phyloP scores from a whole-genome alignment of 1,139 yeast species.

The Yamadazyma triangularis region DNA sequence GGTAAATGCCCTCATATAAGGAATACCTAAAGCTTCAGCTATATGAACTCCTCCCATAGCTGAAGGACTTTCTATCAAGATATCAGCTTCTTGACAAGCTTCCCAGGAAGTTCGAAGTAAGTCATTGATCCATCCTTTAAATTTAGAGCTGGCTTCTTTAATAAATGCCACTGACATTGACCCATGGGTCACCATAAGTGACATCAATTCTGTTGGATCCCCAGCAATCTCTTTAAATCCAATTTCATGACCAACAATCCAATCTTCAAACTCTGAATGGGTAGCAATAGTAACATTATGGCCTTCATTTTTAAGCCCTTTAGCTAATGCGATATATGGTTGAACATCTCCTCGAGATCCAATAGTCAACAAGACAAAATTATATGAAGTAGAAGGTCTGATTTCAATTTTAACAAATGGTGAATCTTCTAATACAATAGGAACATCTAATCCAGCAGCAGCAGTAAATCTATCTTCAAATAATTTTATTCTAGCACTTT shows the following conservation, averaged over 20 bases:
- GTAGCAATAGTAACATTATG: slow-evolving; percentile 83
- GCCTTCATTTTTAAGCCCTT: slow-evolving; percentile 74
- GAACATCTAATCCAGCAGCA: slow-evolving; percentile 61
- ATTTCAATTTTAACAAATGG: slow-evolving; percentile 52
- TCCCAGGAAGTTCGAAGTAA: slow-evolving; percentile 70
- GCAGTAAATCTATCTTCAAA: slow-evolving; percentile 59
- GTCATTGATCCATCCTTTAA: slow-evolving; percentile 77
- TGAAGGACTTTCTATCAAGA: slow-evolving; percentile 87
- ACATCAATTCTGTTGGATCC: slow-evolving; percentile 88
- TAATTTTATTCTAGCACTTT: slow-evolving; percentile 51
- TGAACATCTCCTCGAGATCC: slow-evolving; percentile 97
- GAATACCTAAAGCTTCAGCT: slow-evolving; percentile 86
- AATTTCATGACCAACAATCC: slow-evolving; percentile 67
- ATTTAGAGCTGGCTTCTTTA: slow-evolving; percentile 75
- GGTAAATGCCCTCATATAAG: slow-evolving; percentile 91
- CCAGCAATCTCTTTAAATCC: slow-evolving; percentile 79
- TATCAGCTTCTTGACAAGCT: slow-evolving; percentile 81
- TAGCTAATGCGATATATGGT: slow-evolving; percentile 88
- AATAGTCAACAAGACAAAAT: slow-evolving; percentile 74
- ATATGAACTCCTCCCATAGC: slow-evolving; percentile 95
- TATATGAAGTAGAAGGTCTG: slow-evolving; percentile 49
- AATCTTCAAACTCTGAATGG: slow-evolving; percentile 71
- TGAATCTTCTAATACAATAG: slow-evolving; percentile 62
- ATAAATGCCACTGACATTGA: slow-evolving; percentile 78
- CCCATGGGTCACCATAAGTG: slow-evolving; percentile 88